Evolutionary conservation across 352 stramenopile species (phyloP).

Genomic region (Pythium sukuiense): DNA sequence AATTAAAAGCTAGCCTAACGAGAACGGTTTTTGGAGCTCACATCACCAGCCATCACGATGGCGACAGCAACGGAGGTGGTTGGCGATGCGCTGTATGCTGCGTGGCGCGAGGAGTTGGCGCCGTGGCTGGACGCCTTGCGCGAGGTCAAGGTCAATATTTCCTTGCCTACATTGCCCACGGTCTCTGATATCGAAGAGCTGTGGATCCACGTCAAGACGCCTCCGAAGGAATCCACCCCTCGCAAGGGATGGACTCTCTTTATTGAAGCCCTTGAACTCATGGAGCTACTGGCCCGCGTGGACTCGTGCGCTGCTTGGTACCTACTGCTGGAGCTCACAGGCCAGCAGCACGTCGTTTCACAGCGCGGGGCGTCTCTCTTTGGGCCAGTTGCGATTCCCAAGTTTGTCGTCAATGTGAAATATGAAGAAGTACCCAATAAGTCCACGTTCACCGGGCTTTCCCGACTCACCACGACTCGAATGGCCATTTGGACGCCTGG

Average conservation of each 20-base stretch:
- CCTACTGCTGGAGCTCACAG: not conserved
- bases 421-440: not conserved
- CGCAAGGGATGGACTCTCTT: not conserved
- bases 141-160: not conserved
- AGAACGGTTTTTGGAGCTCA: no score
- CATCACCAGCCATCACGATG: no score
- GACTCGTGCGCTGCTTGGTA: not conserved
- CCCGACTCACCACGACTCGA: conserved; percentile 9
- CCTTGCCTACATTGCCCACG: not conserved
- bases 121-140: not conserved
- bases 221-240: no score
- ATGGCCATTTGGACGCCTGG: conserved; percentile 5
- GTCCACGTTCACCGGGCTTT: conserved; percentile 6
- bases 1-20: no score
- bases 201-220: no score
- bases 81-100: not conserved
- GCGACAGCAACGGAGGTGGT: no score
- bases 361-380: not conserved
- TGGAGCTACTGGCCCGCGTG: not conserved
- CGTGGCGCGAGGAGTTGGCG: not conserved
- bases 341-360: not conserved
- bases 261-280: not conserved
- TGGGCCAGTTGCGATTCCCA: not conserved
- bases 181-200: not conserved
- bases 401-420: not conserved